Conservation (phyloP, 352 stramenopile species). For the Phytophthora litchii region DNA sequence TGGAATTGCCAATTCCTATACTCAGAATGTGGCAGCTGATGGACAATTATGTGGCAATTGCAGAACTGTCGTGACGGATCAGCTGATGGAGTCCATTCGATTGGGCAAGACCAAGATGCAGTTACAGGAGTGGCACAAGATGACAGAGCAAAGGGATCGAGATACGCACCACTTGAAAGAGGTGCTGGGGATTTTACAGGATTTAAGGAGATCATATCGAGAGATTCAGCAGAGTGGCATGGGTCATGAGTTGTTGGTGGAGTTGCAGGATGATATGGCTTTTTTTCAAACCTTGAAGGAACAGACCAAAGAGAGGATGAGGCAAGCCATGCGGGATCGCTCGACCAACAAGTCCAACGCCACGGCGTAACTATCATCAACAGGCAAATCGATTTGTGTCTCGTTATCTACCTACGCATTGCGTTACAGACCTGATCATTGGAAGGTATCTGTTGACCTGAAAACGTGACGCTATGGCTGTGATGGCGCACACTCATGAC, state of each 20-base stretch:
- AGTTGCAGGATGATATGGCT: constrained; percentile 73
- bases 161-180: constrained; percentile 72
- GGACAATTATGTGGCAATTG: constrained; percentile 68
- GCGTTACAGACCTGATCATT: constrained; percentile 4
- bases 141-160: constrained; percentile 65
- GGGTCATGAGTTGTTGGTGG: constrained; percentile 61
- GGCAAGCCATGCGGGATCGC: constrained; percentile 52
- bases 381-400: not conserved
- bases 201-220: constrained; percentile 57
- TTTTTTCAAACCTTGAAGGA: constrained; percentile 78
- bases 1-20: constrained; percentile 86
- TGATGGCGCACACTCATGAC: not conserved
- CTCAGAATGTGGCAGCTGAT: constrained; percentile 51
- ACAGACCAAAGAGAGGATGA: constrained; percentile 72
- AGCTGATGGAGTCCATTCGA: constrained; percentile 81
- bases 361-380: constrained; percentile 31
- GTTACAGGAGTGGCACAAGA: constrained; percentile 55
- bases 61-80: constrained; percentile 66
- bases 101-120: constrained; percentile 74
- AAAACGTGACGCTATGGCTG: not conserved
- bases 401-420: constrained; percentile 5
- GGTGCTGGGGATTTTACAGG: constrained; percentile 52
- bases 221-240: constrained; percentile 54
- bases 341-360: constrained; percentile 31
- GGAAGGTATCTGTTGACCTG: not conserved